Base-by-base conservation (phyloP, 2,329 filamentous ascomycete species). In the Parafenestella ontariensis region DNA sequence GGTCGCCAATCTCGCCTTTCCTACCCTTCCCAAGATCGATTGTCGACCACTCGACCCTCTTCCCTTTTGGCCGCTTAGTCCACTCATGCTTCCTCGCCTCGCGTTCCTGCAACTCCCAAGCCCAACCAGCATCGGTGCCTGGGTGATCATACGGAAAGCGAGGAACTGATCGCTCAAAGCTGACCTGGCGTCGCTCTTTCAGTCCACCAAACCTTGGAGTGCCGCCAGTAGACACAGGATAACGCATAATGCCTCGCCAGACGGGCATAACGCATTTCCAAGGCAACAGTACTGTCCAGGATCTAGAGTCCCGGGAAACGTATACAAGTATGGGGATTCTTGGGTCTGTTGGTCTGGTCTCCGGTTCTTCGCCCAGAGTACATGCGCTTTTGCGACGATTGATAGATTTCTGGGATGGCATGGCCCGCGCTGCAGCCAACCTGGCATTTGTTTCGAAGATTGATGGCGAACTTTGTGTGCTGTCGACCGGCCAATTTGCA, bases 91-190 rank as follows among this genome's bases (percentile, higher is more conserved):
- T 84, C 51, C 86, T 80, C 62, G 78, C 82, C 42, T 78, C 76
- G 11, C 87, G 83, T 73, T 93, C 84, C 31, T 85, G 82, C 29
- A 86, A 70, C 72, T 96, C 90, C 91, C 92, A 97, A 15, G 82
- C 79, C 71, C 85, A 87, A 1, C 95, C 95, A 1, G 92, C 89
- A 52, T 85, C 82, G 0, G 92, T 96, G 4, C 88, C 91, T 0
- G 91, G 87, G 58, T 86, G 91, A 73, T 99, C 95, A 3, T 86
- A 89, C 0, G 95, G 95, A 69, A 96, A 99, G 85, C 90, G 96
- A 1, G 92, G 87, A 33, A 83, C 78, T 0, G 86, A 86, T 18
- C 87, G 85, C 77, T 98, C 93, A 69, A 96, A 96, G 0, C 87
- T 80, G 20, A 96, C 82, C 71, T 98, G 94, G 31, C 87, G 85